phyloP scores from a whole-genome alignment of 108 stramenopile genomes.

The Nitzschia sp. region DNA sequence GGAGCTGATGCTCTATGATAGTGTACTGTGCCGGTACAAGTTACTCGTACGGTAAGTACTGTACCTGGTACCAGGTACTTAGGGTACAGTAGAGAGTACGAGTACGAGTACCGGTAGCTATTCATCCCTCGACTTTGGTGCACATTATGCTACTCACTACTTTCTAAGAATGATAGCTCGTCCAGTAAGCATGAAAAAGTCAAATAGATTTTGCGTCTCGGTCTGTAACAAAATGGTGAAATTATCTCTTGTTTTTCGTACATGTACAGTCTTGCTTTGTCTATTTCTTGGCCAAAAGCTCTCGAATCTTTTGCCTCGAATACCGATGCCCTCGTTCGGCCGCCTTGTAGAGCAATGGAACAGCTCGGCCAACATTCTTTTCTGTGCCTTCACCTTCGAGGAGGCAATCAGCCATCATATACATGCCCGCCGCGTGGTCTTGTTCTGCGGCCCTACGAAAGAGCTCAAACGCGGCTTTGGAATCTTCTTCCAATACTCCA shows the following conservation, averaged over 20 bases:
- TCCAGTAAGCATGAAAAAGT: too few relatives aligned
- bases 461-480: constrained; percentile 26
- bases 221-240: background rate
- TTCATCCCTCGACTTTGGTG: too few relatives aligned
- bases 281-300: constrained; percentile 21
- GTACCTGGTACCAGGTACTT: too few relatives aligned
- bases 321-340: constrained; percentile 47
- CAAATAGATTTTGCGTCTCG: too few relatives aligned
- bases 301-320: constrained; percentile 40
- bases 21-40: too few relatives aligned
- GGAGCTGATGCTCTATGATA: too few relatives aligned
- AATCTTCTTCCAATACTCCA: constrained; percentile 38
- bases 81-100: too few relatives aligned
- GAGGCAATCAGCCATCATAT: constrained; percentile 46
- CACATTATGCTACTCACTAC: background rate
- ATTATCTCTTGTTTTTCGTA: background rate
- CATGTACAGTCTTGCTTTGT: background rate
- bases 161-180: too few relatives aligned
- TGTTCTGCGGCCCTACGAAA: constrained; percentile 32
- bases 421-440: constrained; percentile 35
- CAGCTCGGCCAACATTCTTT: constrained; percentile 23
- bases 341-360: constrained; percentile 41
- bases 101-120: too few relatives aligned
- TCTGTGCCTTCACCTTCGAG: constrained; percentile 41
- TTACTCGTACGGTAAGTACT: too few relatives aligned